phyloP scores from a whole-genome alignment of 2,329 filamentous ascomycete species.

The Arthrocladium fulminans region DNA sequence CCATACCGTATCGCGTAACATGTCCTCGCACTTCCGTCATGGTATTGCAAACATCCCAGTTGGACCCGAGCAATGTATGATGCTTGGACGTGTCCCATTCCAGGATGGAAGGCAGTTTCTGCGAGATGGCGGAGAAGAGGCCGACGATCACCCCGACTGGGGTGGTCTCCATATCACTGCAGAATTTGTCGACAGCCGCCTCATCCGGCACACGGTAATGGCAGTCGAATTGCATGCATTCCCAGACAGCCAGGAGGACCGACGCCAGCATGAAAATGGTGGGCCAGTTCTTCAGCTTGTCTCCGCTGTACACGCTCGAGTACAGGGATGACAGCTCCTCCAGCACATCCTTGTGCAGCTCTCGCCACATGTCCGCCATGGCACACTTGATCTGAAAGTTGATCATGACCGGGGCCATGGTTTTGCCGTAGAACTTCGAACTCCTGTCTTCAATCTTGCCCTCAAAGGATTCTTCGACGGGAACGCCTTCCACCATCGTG shows the following conservation, averaged over 20 bases:
- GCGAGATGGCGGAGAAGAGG: slow-evolving; percentile 93
- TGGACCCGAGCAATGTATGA: slow-evolving; percentile 82
- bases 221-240: slow-evolving; percentile 98
- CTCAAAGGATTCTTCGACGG: slow-evolving; percentile 65
- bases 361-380: slow-evolving; percentile 95
- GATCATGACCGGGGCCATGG: slow-evolving; percentile 93
- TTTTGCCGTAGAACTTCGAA: slow-evolving; percentile 83
- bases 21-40: slow-evolving; percentile 93
- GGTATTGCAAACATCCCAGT: slow-evolving; percentile 82
- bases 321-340: slow-evolving; percentile 88
- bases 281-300: slow-evolving; percentile 97
- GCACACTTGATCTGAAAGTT: slow-evolving; percentile 99
- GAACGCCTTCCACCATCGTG: slow-evolving; percentile 84
- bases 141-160: slow-evolving; percentile 94
- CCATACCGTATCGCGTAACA: slow-evolving; percentile 86
- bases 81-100: slow-evolving; percentile 94
- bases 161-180: slow-evolving; percentile 89
- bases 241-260: slow-evolving; percentile 89
- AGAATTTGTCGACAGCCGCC: slow-evolving; percentile 83
- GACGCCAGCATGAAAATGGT: slow-evolving; percentile 97
- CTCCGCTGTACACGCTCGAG: slow-evolving; percentile 95
- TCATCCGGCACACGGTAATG: slow-evolving; percentile 87
- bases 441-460: slow-evolving; percentile 79
- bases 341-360: slow-evolving; percentile 89
- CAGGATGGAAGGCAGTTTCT: slow-evolving; percentile 83